These are phyloP conservation scores for Prunus salicina DNA, from an alignment of 306 rosid species.

Conservation along the genomic window DNA sequence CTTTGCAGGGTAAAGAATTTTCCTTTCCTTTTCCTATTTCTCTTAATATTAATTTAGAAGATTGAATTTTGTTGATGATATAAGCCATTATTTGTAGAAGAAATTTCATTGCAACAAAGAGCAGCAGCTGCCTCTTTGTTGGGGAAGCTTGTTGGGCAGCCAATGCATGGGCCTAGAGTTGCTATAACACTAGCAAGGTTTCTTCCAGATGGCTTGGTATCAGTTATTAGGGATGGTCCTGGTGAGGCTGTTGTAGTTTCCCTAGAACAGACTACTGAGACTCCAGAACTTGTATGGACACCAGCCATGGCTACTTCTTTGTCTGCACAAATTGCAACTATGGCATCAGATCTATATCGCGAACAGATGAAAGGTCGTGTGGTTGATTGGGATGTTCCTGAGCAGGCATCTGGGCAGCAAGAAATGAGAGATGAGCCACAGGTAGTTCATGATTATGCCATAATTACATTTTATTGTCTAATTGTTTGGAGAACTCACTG, in stretches of 20 bases:
- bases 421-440: slow-evolving; percentile 99
- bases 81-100: slow-evolving; percentile 53
- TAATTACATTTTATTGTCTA: background rate
- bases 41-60: slow-evolving; percentile 3
- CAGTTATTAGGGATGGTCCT: slow-evolving; percentile 96
- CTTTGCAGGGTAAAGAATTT: slow-evolving; percentile 68
- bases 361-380: slow-evolving; percentile 98
- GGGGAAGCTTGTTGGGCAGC: slow-evolving; percentile 96
- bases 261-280: slow-evolving; percentile 91
- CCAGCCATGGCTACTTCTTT: slow-evolving; percentile 99
- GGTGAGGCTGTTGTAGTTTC: slow-evolving; percentile 94
- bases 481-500: slow-evolving; percentile 23
- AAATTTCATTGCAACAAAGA: slow-evolving; percentile 91
- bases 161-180: slow-evolving; percentile 99
- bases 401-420: slow-evolving; percentile 96
- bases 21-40: slow-evolving; percentile 12
- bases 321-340: slow-evolving; percentile 89
- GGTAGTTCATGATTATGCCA: slow-evolving; percentile 44
- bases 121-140: slow-evolving; percentile 93
- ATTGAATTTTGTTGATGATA: slow-evolving; percentile 19
- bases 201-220: slow-evolving; percentile 96
- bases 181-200: slow-evolving; percentile 91
- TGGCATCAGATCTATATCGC: slow-evolving; percentile 81
- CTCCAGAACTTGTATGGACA: slow-evolving; percentile 99
- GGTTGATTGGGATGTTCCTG: slow-evolving; percentile 97